phyloP scores from a whole-genome alignment of 768 basidiomycete genomes.

The Pholiota conissans region DNA sequence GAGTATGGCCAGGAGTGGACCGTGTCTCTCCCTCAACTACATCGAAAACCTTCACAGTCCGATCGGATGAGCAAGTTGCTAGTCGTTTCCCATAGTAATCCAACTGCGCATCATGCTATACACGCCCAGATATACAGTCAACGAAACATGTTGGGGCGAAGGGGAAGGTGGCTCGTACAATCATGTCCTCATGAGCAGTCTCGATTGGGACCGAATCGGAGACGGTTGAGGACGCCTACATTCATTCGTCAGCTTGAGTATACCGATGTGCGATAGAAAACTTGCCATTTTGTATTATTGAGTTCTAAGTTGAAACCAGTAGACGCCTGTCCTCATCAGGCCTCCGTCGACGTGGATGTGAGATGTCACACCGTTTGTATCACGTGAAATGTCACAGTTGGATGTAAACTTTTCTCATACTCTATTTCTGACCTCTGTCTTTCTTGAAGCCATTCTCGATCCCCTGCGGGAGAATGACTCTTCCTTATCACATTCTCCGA shows the following conservation, averaged over 20 bases:
- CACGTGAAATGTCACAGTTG: conserved; percentile 2
- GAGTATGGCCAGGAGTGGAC: conserved; percentile 63
- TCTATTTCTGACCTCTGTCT: too few relatives aligned
- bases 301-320: neutral
- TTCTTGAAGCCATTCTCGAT: too few relatives aligned
- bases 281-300: conserved; percentile 12
- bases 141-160: conserved; percentile 1
- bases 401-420: too few relatives aligned
- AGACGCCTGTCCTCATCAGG: too few relatives aligned
- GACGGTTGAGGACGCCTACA: conserved; percentile 49
- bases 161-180: conserved; percentile 53
- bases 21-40: conserved; percentile 86
- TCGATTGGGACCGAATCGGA: conserved; percentile 84
- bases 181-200: conserved; percentile 98
- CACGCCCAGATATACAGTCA: conserved; percentile 2
- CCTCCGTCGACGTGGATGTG: conserved; percentile 9
- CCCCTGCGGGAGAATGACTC: too few relatives aligned
- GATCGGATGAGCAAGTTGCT: conserved; percentile 95
- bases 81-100: conserved; percentile 98
- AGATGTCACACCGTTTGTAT: neutral
- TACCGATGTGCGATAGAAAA: neutral
- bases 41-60: conserved; percentile 94
- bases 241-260: neutral
- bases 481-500: too few relatives aligned
- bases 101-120: conserved; percentile 93